Evolutionary conservation across 176 grass and related monocot species (phyloP), one percentile per base, ranked within the genome.

Genomic region (Pharus latifolius): DNA sequence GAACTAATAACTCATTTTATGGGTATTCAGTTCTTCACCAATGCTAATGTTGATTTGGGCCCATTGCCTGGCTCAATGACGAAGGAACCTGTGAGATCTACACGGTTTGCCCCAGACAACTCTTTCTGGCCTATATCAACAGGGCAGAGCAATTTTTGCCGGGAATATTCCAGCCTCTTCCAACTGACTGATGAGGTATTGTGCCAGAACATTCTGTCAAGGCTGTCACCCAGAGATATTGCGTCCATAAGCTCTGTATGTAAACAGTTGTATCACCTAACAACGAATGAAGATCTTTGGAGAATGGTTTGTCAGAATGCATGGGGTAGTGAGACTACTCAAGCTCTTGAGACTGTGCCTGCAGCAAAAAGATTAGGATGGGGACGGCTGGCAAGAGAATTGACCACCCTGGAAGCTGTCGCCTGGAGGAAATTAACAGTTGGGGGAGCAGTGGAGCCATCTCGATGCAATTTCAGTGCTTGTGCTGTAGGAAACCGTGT

Each of bases 281-380:
- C 92, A 64, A 88, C 80, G 75, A 87, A 96, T 86, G 92, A 96
- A 71, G 88, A 89, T 84, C 85, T 92, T 61, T 92, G 92, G 92
- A 84, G 82, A 83, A 91, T 96, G 88, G 92, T 96, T 62, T 96
- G 92, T 70, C 88, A 86, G 55, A 96, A 96, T 84, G 88, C 92
- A 60, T 96, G 92, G 92, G 88, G 85, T 25, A 84, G 61, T n/a
- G 88, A 96, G 76, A 92, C 85, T 65, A 92, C 88, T 70, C 83
- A 3, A 64, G 92, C 88, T 60, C 73, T 92, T 67, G 88, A 92
- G 78, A 92, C 82, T 40, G 88, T 85, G 29, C 83, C 75, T 60
- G 92, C 84, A 11, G 78, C 92, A 37, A 96, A 77, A 84, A 82
- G 85, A 75, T 68, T 91, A 42, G 88, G 88, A n/a, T 96, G 92